Evolutionary conservation across 2,329 filamentous ascomycete species (phyloP), one percentile per base, ranked within the genome.

Genomic region (Microdochium nivale): DNA sequence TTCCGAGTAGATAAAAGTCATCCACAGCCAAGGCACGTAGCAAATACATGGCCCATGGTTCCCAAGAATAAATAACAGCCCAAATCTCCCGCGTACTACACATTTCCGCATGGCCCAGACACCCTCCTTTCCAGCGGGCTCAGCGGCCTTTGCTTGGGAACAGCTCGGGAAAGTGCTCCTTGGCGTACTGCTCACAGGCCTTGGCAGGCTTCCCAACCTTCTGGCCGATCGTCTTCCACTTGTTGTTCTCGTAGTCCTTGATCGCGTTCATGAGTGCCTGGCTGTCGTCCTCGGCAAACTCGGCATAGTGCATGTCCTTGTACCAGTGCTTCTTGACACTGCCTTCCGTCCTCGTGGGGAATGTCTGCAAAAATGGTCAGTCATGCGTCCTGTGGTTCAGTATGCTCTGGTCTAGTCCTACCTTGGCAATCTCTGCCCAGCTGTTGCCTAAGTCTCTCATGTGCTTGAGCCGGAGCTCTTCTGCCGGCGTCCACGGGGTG

Each of bases 251-350:
- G 71, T 97, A 97, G 67, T 99, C 94, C 72, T 96, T 96, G 73
- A 99, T 99, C 27, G 94, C 94, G 58, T 88, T 90, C 59, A 95
- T 81, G 53, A 99, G 73, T 35, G 88, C 87, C 61, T 84, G 80
- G 64, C 84, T 90, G 81, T 89, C 94, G 65, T 97, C 90, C 75
- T 96, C 92, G 49, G 89, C 91, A 68, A 99, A 97, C 67, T 97
- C 94, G 58, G 94, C 94, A 68, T 97, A 97, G 67, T 99, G 94
- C 94, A 99, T 99, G 62, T 99, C 94, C 80, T 97, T 97, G 71
- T 99, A 97, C 92, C 94, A 99, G 69, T 99, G 94, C 73, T 97
- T 99, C 78, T 97, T 99, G 23, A 99, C 94, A 64, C 91, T 96
- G 8, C 94, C 94, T 72, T 99, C 94, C 43, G 94, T 99, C 62